Evolutionary conservation across 2,329 filamentous ascomycete genomes (phyloP), one percentile per base, ranked within the genome.

Genomic region (Beauveria sp.): DNA sequence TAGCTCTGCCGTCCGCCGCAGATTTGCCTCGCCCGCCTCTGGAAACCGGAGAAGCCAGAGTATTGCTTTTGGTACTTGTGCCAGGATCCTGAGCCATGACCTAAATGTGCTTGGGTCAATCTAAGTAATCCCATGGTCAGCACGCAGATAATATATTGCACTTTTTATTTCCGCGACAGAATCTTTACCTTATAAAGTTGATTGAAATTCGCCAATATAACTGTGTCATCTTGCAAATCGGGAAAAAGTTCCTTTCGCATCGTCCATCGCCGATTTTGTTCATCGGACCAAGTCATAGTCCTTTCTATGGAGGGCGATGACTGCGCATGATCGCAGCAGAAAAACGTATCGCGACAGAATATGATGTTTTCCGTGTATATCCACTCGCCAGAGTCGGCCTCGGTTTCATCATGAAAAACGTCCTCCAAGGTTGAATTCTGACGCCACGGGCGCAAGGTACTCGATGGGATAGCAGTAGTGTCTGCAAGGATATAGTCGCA

Each of bases 181-280:
- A 16, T 34, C 16, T 50, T 22, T 79, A 95, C 93, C 86, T 99
- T 99, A 78, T 99, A 99, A 38, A 99, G 80, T 74, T 99, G 95
- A 71, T 99, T 99, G 76, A 99, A 99, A 74, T 99, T 99, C 7
- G 91, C 95, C 63, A 99, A 82, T 68, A 99, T 97, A 68, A 99
- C 87, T 22, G 86, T 84, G 71, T 96, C 88, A 69, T 98, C 89
- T 3, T 86, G 79, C 14, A 99, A 79, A 20, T 83, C 80, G 0
- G 95, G 95, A 69, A 99, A 99, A 45, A 99, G 76, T 68, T 96
- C 87, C 70, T 93, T 96, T 34, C 95, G 88, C 92, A 98, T 96
- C 66, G 84, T 82, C 93, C 95, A 98, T 65, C 95, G 83, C 62
- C 88, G 83, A 24, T 77, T 76, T 72, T 93, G 89, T 74, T 98